Evolutionary conservation across 1,139 yeast genomes (phyloP).

Genomic region (Torulaspora globosa): DNA sequence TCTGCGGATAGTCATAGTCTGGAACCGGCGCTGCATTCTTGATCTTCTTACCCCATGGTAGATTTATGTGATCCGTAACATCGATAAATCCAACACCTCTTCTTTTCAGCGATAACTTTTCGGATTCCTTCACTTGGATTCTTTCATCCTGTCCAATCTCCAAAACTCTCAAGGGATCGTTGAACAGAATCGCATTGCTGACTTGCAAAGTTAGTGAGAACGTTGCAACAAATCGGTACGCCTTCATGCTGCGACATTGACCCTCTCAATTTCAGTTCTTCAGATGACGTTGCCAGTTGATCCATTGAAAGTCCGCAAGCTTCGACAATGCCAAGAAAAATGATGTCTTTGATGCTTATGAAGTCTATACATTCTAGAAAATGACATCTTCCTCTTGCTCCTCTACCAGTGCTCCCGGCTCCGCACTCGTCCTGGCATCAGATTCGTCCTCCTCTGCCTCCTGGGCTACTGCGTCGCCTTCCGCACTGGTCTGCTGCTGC

Average conservation of each 20-base stretch:
- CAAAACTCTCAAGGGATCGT: conserved; percentile 20
- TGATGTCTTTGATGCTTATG: conserved; percentile 3
- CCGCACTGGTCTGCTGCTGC: conserved; percentile 11
- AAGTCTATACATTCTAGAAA: conserved; percentile 33
- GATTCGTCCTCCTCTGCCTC: conserved; percentile 16
- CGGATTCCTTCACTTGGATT: conserved; percentile 49
- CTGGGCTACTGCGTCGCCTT: conserved; percentile 16
- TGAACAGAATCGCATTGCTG: neutral
- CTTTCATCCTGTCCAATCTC: conserved; percentile 34
- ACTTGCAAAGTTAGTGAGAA: neutral
- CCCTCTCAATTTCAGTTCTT: too few species aligned
- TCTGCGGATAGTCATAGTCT: conserved; percentile 53
- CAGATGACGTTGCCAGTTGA: too few species aligned
- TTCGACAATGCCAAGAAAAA: neutral
- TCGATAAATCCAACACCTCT: conserved; percentile 63
- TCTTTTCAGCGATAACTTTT: conserved; percentile 53
- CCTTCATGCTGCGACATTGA: neutral
- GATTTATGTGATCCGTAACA: conserved; percentile 49
- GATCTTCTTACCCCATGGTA: conserved; percentile 29
- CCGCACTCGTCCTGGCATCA: conserved; percentile 15
- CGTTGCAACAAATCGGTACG: neutral
- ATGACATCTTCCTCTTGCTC: conserved; percentile 50
- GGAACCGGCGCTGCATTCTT: conserved; percentile 36
- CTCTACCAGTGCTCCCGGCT: conserved; percentile 38
- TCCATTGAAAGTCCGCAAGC: neutral